phyloP scores from a whole-genome alignment of 75 land plant species.

The Cryptomeria japonica region DNA sequence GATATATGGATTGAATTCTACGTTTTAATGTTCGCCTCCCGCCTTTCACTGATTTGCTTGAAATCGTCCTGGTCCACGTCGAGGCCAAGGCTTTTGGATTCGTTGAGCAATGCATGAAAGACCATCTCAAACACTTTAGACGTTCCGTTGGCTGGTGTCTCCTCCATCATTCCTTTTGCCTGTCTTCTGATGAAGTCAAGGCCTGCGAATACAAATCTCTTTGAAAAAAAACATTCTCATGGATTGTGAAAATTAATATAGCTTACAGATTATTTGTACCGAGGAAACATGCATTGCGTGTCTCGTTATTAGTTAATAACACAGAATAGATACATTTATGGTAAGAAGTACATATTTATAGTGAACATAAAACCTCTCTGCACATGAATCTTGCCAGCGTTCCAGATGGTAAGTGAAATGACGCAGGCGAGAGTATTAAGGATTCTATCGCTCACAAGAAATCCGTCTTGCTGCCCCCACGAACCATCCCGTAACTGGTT shows the following conservation, averaged over 20 bases:
- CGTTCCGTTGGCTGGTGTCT: neutral
- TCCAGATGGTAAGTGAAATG: slow-evolving; percentile 32
- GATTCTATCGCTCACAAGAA: slow-evolving; percentile 34
- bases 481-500: slow-evolving; percentile 58
- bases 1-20: neutral
- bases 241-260: too few relatives aligned
- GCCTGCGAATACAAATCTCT: neutral
- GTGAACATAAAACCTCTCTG: slow-evolving; percentile 15
- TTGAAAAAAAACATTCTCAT: neutral
- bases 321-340: too few relatives aligned
- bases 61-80: neutral
- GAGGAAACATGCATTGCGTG: too few relatives aligned
- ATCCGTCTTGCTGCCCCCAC: slow-evolving; percentile 37
- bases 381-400: slow-evolving; percentile 14
- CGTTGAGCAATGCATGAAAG: slow-evolving; percentile 10
- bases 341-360: neutral
- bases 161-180: neutral
- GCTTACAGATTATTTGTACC: too few relatives aligned
- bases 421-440: slow-evolving; percentile 40
- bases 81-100: neutral
- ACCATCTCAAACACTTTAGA: slow-evolving; percentile 15
- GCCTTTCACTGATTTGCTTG: neutral
- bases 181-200: slow-evolving; percentile 7
- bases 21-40: neutral
- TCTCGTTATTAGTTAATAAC: too few relatives aligned